Evolutionary conservation across 768 basidiomycete genomes (phyloP).

Genomic region (Pleurotus pulmonarius): DNA sequence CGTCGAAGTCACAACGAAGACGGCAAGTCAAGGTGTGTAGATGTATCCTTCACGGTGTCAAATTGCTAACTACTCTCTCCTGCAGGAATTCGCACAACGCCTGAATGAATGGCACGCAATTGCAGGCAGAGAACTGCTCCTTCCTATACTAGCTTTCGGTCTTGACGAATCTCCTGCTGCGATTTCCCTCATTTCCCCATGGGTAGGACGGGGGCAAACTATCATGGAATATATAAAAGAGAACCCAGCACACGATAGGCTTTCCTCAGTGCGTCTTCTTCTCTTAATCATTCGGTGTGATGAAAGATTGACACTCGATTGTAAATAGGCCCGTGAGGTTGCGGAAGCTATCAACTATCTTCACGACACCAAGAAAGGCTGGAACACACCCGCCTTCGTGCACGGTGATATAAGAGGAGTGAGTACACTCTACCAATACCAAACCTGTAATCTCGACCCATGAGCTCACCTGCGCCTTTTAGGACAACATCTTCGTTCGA

Average conservation of each 20-base stretch:
- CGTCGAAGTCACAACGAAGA: not conserved
- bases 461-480: too few species aligned
- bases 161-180: not conserved
- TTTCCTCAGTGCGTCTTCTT: not conserved
- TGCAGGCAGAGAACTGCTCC: not conserved
- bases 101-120: conserved; percentile 6
- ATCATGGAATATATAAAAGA: conserved; percentile 2
- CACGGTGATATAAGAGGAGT: conserved; percentile 5
- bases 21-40: not conserved
- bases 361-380: conserved; percentile 2
- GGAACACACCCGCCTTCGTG: conserved; percentile 1
- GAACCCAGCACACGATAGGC: not conserved
- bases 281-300: not conserved
- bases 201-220: not conserved
- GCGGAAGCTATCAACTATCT: not conserved
- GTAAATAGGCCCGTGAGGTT: not conserved
- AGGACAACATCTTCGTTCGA: conserved; percentile 4
- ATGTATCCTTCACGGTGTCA: not conserved
- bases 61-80: not conserved
- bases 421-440: not conserved
- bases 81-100: conserved; percentile 3
- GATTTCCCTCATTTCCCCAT: not conserved
- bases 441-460: not conserved
- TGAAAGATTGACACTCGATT: not conserved
- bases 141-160: not conserved